Base-by-base conservation (phyloP, 2,329 filamentous ascomycete genomes). In the Ophiosphaerella narmari region DNA sequence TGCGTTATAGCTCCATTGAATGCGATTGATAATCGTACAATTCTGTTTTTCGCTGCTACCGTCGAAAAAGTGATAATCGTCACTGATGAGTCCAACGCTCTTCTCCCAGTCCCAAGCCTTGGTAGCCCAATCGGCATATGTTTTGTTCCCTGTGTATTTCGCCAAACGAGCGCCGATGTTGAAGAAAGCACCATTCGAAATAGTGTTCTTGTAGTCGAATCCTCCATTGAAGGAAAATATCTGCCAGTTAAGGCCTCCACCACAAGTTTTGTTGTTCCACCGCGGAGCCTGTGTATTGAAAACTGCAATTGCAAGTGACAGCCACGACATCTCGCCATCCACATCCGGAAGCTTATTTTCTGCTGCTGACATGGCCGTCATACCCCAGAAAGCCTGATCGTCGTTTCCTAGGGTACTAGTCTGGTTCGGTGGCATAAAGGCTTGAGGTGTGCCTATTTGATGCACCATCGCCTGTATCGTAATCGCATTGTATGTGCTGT, bases 161-260 rank as follows among this genome's bases (percentile, higher is more conserved):
- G 85, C 88, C 8, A 93, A 80, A 21, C 90, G 86, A 0, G 90
- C 86, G 3, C 88, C 86, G 26, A 96, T 81, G 71, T 93, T 88
- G 74, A 95, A 92, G 72, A 95, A 86, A 24, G 86, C 87, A 32
- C 89, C 90, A 71, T 94, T 94, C 55, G 86, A 86, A 60, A 92
- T 84, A 18, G 86, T 82, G 75, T 93, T 93, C 73, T 91, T 94
- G 81, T 95, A 94, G 63, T 85, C 81, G 70, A 91, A 86, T 14
- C 91, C 91, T 24, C 69, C 86, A 70, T 95, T 93, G 63, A 82
- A 84, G 4, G 81, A 74, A 68, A 86, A 92, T 59, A 96, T 91
- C 76, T 96, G 90, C 89, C 89, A 93, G 46, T 83, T 79, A 41
- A 94, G 76, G 5, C 90, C 91, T 52, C 90, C 90, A 26, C 79